Evolutionary conservation across 495 filamentous ascomycete species (phyloP).

Genomic region (Tuber indicum): DNA sequence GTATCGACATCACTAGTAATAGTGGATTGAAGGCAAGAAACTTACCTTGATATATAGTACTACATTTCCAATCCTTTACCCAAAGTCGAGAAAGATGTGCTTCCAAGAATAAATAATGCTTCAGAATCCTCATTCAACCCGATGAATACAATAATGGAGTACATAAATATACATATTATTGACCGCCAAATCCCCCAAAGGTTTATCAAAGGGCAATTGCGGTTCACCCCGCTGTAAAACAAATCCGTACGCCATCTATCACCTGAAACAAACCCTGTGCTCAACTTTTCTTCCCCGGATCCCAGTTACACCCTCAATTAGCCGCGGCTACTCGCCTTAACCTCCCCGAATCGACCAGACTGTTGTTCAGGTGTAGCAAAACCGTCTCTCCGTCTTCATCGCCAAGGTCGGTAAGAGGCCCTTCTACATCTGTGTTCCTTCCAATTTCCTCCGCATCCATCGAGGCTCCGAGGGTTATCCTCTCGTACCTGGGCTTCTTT

Average conservation of each 20-base stretch:
- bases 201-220: background rate
- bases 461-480: background rate
- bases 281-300: background rate
- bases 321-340: background rate
- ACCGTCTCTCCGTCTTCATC: background rate
- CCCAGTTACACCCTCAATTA: background rate
- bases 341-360: background rate
- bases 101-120: background rate
- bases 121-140: background rate
- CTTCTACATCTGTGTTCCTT: background rate
- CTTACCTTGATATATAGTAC: background rate
- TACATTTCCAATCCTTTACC: background rate
- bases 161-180: background rate
- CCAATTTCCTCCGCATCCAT: background rate
- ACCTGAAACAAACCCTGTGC: background rate
- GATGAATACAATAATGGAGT: background rate
- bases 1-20: no score
- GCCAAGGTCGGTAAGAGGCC: background rate
- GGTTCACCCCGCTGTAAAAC: background rate
- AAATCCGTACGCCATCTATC: background rate
- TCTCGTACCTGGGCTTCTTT: background rate
- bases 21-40: no score
- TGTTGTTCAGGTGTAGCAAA: background rate
- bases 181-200: background rate
- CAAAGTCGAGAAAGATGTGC: background rate